Evolutionary conservation across 768 basidiomycete species (phyloP).

Genomic region (Podaxis sp.): DNA sequence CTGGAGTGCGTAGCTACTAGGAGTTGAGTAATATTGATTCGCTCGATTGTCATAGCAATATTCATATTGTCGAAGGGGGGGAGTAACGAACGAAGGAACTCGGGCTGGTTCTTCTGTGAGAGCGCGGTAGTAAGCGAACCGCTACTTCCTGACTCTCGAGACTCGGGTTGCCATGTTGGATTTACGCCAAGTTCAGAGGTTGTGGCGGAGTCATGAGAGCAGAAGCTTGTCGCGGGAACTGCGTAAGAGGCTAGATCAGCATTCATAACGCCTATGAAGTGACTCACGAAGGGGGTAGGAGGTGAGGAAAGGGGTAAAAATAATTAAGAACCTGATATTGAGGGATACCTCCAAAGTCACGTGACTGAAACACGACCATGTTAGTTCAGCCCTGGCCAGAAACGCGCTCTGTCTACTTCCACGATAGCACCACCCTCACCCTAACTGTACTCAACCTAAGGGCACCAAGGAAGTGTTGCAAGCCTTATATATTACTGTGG

Average conservation of each 20-base stretch:
- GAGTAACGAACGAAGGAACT: background rate
- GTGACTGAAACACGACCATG: background rate
- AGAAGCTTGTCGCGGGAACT: background rate
- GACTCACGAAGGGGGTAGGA: too few relatives aligned
- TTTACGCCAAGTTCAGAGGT: background rate
- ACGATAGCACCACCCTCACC: background rate
- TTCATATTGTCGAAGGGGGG: background rate
- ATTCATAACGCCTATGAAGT: too few relatives aligned
- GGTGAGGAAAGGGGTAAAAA: background rate
- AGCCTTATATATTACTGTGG: background rate
- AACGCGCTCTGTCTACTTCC: background rate
- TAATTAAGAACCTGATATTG: background rate
- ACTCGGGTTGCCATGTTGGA: background rate
- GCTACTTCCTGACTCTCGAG: background rate
- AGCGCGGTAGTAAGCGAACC: background rate
- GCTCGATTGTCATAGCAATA: background rate
- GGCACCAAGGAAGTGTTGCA: background rate
- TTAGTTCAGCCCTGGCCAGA: background rate
- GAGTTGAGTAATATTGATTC: background rate
- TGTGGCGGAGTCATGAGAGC: slow-evolving; percentile 3
- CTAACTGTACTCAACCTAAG: background rate
- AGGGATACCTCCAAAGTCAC: background rate
- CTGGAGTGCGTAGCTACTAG: background rate
- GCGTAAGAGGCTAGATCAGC: background rate
- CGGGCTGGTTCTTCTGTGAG: background rate